Evolutionary conservation across 352 stramenopile genomes (phyloP), one percentile per base, ranked within the genome.

Genomic region (Halophytophthora polymorphica): DNA sequence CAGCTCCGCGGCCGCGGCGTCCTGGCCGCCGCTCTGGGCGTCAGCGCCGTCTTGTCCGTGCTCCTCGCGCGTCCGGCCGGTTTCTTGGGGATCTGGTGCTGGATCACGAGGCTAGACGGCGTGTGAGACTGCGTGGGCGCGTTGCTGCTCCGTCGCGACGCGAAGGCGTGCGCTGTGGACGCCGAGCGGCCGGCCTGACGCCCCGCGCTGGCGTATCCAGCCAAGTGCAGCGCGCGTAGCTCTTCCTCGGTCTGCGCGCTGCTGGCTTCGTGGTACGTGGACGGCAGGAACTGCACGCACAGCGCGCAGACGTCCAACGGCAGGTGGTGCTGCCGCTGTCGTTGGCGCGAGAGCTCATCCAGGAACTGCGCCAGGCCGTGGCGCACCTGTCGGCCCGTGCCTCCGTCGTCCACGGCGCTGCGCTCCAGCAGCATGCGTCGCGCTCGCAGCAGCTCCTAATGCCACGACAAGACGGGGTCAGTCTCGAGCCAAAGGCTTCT

Each of bases 371-470:
- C 64, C n/a, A 86, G 61, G 12, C 69, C 71, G 22, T 69, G 33
- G 1, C 57, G 66, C 3, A 72, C 53, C 39, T 73, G 63, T 0
- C 36, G 48, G 11, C 64, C 58, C 1, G 52, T 49, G 19, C 17
- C 31, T 10, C 28, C 39, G 36, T 53, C 35, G 23, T 60, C 59
- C 39, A 41, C 40, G 19, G 66, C 50, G 10, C 56, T 71, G 6
- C 71, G 61, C 35, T 83, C 71, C 6, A 82, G 56, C 19, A 86
- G 46, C 75, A 86, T 84, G 14, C 72, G 59, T 18, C 75, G 56
- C 2, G 72, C 71, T 29, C 75, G 75, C 43, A 86, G 52, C 15
- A 86, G 47, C 45, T 83, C 75, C 75, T 86, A 37, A 41, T 21
- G 44, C 18, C 29, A 50, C 41, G 6, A 44, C 6, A 15, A 41